Evolutionary conservation across 495 filamentous ascomycete species (phyloP).

Genomic region (Aspergillus panamensis): DNA sequence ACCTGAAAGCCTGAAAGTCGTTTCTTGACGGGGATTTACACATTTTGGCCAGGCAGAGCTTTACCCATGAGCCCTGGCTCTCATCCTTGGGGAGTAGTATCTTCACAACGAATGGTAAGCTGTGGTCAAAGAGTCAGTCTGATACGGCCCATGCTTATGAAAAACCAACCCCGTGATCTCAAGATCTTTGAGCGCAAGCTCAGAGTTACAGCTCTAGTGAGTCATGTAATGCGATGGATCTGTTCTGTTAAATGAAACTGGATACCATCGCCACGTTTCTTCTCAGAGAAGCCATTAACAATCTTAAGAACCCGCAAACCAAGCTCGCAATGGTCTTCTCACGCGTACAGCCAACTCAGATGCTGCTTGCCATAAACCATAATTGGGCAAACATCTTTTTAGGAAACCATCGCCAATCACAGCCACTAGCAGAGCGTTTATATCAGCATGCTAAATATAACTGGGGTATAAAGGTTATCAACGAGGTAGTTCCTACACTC

Average conservation of each 20-base stretch:
- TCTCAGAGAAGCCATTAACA: conserved; percentile 51
- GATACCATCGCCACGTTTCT: conserved; percentile 60
- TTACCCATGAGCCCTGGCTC: conserved; percentile 50
- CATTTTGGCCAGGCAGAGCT: conserved; percentile 53
- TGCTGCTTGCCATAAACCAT: conserved; percentile 22
- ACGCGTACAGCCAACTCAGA: conserved; percentile 49
- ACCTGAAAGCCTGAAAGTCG: conserved; percentile 46
- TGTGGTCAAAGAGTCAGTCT: conserved; percentile 52
- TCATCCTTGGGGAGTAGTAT: conserved; percentile 57
- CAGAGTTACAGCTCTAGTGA: no score
- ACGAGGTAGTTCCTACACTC: conserved; percentile 5
- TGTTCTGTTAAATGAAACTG: conserved; percentile 54
- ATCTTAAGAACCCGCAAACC: conserved; percentile 46
- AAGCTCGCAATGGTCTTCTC: conserved; percentile 52
- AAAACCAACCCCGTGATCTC: conserved; percentile 47
- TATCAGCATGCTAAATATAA: conserved; percentile 5
- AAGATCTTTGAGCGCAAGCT: conserved; percentile 52
- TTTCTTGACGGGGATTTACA: conserved; percentile 53
- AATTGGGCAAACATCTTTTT: conserved; percentile 7
- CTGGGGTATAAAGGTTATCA: conserved; percentile 6
- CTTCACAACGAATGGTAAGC: conserved; percentile 55
- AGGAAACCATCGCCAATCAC: not conserved
- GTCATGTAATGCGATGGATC: conserved; percentile 49
- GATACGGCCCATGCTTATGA: conserved; percentile 57
- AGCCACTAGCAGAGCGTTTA: conserved; percentile 7